Base-by-base conservation (phyloP, 2,329 filamentous ascomycete species). In the Trichoderma sp. region DNA sequence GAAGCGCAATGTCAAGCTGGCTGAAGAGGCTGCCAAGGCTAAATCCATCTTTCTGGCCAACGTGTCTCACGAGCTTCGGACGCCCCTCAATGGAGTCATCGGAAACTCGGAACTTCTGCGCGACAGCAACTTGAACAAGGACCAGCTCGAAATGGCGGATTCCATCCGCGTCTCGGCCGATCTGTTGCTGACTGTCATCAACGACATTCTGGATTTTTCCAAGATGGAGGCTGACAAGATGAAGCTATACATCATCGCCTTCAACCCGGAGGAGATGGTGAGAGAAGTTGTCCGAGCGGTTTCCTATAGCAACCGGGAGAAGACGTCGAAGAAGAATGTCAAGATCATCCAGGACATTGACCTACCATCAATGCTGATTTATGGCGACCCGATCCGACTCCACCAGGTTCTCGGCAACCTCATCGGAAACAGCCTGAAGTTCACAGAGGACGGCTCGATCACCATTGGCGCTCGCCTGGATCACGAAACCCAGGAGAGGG, bases 131-230 rank as follows among this genome's bases (percentile, higher is more conserved):
- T 80, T 96, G 61, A 88, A 90, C 69, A 84, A 82, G 66, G 91
- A 96, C 68, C 91, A 96, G 75, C 83, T 88, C 39, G 92, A 96
- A 69, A 95, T 93, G 82, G 90, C 91, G 4, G 92, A 96, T 73
- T 94, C 92, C 17, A 95, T 96, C 63, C 87, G 92, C 57, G 85
- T 93, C 39, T 96, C 91, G 56, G 92, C 92, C 0, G 93, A 97
- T 73, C 87, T 95, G 17, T 79, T 97, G 15, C 81, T 97, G 28
- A 95, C 93, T 0, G 92, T 97, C 55, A 97, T 97, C 78, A 97
- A 97, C 73, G 94, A 98, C 73, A 97, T 97, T 61, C 82, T 97
- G 5, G 94, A 98, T 77, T 96, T 97, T 74, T 97, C 93, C 30
- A 96, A 96, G 76, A 92, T 95, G 80, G 92, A 96, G 75, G 92